A percentile compares a stretch with the other conserved stretches of the same genome.
Evolutionary conservation across 2,329 filamentous ascomycete genomes (phyloP).

Genomic region (Dactylonectria estremocensis): DNA sequence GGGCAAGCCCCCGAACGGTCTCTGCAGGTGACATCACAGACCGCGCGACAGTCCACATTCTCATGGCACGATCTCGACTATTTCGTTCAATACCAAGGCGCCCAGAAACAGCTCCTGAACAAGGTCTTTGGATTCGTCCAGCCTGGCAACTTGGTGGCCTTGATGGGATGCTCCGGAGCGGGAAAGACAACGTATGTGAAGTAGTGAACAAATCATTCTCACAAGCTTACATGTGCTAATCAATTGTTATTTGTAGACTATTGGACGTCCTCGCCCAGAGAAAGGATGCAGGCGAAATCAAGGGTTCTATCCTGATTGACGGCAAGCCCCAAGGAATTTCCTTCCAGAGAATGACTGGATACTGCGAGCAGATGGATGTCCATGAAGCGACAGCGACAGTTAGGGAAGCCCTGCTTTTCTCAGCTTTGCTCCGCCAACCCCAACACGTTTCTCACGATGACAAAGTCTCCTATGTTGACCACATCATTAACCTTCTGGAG

Average conservation of each 20-base stretch:
- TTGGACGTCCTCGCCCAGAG: slow-evolving; percentile 78
- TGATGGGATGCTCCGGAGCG: slow-evolving; percentile 86
- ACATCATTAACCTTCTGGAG: slow-evolving; percentile 77
- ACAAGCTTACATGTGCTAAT: background rate
- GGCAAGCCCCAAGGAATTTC: slow-evolving; percentile 71
- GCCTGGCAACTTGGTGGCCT: slow-evolving; percentile 83
- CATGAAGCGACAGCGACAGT: slow-evolving; percentile 78
- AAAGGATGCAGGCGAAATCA: slow-evolving; percentile 73
- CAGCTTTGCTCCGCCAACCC: slow-evolving; percentile 75
- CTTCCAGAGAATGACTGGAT: slow-evolving; percentile 78
- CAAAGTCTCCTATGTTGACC: slow-evolving; percentile 77
- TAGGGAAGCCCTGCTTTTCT: slow-evolving; percentile 77
- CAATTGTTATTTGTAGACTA: slow-evolving; percentile 51
- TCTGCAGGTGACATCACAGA: slow-evolving; percentile 34
- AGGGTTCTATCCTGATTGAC: slow-evolving; percentile 64
- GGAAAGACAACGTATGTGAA: slow-evolving; percentile 78
- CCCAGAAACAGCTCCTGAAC: slow-evolving; percentile 71
- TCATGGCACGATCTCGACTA: slow-evolving; percentile 81
- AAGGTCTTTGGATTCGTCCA: slow-evolving; percentile 82
- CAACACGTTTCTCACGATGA: slow-evolving; percentile 67
- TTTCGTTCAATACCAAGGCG: slow-evolving; percentile 76
- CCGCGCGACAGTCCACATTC: slow-evolving; percentile 74
- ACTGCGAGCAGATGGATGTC: slow-evolving; percentile 79
- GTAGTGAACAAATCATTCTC: background rate
- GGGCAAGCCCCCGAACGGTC: slow-evolving; percentile 7